Evolutionary conservation across 129 eudicot species (phyloP).

Genomic region (Gnaphalium uliginosum): DNA sequence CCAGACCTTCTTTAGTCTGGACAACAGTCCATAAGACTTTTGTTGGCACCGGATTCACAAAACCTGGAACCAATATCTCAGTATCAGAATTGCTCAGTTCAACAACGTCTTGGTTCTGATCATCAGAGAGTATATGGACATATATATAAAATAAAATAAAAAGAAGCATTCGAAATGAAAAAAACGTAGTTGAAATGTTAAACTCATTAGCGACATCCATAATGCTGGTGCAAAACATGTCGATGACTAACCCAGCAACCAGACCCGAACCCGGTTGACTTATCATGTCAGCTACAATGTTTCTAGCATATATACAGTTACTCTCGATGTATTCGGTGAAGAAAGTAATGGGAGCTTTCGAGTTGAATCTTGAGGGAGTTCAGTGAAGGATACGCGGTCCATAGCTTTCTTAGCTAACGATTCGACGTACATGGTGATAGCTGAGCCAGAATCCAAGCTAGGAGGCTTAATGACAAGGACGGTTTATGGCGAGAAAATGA

Average conservation of each 20-base stretch:
- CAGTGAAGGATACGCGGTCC: neutral
- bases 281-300: slow-evolving; percentile 15
- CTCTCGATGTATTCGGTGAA: slow-evolving; percentile 20
- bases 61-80: neutral
- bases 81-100: slow-evolving; percentile 11
- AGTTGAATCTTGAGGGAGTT: slow-evolving; percentile 6
- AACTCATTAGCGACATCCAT: slow-evolving; percentile 32
- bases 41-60: neutral
- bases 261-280: neutral
- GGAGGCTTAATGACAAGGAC: slow-evolving; percentile 18
- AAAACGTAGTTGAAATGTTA: slow-evolving; percentile 31
- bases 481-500: slow-evolving; percentile 24
- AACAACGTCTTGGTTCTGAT: neutral
- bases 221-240: slow-evolving; percentile 25
- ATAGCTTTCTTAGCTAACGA: neutral
- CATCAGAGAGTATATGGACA: slow-evolving; percentile 12
- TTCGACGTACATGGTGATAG: neutral
- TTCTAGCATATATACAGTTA: slow-evolving; percentile 29
- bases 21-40: slow-evolving; percentile 2
- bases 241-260: slow-evolving; percentile 24
- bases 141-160: slow-evolving; percentile 18
- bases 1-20: neutral
- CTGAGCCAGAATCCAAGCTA: neutral
- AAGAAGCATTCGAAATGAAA: slow-evolving; percentile 25
- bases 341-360: neutral